These are phyloP conservation scores for Dicorynia guianensis DNA, from an alignment of 306 rosid genomes.

Conservation along the genomic window DNA sequence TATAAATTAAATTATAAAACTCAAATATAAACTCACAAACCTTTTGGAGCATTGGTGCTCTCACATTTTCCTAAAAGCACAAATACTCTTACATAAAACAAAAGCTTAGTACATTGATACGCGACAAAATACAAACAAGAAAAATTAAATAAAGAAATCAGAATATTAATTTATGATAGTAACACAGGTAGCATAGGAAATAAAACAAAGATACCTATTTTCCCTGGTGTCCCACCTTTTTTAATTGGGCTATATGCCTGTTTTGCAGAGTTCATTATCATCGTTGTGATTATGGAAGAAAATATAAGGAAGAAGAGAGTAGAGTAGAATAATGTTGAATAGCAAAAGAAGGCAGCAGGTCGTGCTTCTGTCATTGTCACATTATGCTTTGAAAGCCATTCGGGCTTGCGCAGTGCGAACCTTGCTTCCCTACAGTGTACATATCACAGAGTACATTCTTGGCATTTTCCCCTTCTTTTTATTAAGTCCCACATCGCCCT, in stretches of 20 bases:
- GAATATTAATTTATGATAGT: background rate
- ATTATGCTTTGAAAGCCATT: slow-evolving; percentile 48
- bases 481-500: slow-evolving; percentile 36
- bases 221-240: background rate
- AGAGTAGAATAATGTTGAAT: slow-evolving; percentile 28
- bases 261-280: background rate
- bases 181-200: background rate
- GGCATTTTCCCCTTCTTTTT: slow-evolving; percentile 44
- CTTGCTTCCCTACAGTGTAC: slow-evolving; percentile 46
- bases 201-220: slow-evolving; percentile 16
- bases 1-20: no score
- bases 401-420: slow-evolving; percentile 35
- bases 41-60: no score
- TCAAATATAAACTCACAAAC: no score
- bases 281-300: background rate
- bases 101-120: slow-evolving; percentile 44
- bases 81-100: no score
- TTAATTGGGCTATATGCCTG: background rate
- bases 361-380: slow-evolving; percentile 58
- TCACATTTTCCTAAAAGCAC: no score
- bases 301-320: slow-evolving; percentile 14
- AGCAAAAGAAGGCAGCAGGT: slow-evolving; percentile 38
- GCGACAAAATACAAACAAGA: slow-evolving; percentile 37
- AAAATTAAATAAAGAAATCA: background rate
- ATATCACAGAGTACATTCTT: slow-evolving; percentile 48